A percentile compares a stretch with the other conserved stretches of the same genome.
Conservation (phyloP, 1,284 basidiomycete genomes). For the Fomitiporia mediterranea region DNA sequence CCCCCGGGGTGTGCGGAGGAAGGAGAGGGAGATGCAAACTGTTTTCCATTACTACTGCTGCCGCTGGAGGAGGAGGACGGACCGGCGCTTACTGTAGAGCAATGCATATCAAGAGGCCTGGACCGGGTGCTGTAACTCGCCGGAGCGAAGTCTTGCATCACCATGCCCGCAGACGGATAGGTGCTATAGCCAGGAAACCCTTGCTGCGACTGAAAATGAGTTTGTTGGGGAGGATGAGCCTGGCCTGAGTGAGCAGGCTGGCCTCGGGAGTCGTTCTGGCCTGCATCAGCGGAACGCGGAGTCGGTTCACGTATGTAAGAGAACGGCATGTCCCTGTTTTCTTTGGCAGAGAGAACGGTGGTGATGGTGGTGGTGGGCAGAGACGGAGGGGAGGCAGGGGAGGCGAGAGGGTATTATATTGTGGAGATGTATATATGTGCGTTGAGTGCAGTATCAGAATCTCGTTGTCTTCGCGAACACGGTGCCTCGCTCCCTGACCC, state of each 20-base stretch:
- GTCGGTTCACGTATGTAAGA: no score
- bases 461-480: no score
- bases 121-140: no score
- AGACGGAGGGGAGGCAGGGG: not conserved
- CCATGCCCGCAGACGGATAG: no score
- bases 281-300: no score
- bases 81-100: not conserved
- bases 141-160: no score
- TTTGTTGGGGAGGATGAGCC: not conserved
- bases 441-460: slow-evolving; percentile 15
- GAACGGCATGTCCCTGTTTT: no score
- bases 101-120: no score
- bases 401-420: not conserved
- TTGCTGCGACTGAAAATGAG: not conserved
- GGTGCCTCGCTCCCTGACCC: no score
- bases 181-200: no score
- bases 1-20: not conserved
- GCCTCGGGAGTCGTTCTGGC: no score
- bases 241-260: not conserved
- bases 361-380: not conserved
- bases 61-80: not conserved
- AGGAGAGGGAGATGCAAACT: not conserved
- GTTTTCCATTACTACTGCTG: not conserved
- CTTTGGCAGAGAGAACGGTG: not conserved
- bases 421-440: slow-evolving; percentile 1